Percentiles rank a stretch among this genome's conserved stretches.
Evolutionary conservation across 2,329 filamentous ascomycete species (phyloP).

Genomic region (Pyricularia sp.): DNA sequence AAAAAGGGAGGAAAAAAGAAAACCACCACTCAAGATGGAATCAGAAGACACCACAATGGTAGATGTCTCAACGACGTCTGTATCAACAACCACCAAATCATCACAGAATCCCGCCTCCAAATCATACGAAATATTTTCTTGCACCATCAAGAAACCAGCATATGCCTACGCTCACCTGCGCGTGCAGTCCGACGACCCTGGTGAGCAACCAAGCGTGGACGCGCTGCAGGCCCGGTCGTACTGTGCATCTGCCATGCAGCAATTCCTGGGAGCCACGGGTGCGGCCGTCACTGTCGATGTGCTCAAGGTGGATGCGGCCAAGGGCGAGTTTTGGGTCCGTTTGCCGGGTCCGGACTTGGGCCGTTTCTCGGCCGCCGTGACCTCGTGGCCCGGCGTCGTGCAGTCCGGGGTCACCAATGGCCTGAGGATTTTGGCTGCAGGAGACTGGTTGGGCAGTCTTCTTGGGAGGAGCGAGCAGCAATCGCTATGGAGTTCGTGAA

Average conservation of each 20-base stretch:
- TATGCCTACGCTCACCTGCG: slow-evolving; percentile 50
- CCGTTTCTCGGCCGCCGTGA: slow-evolving; percentile 53
- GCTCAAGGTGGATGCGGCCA: slow-evolving; percentile 44
- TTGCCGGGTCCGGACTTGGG: slow-evolving; percentile 51
- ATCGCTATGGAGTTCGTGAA: slow-evolving; percentile 38
- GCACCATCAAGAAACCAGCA: slow-evolving; percentile 39
- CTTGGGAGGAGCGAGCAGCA: slow-evolving; percentile 38
- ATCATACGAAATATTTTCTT: slow-evolving; percentile 33
- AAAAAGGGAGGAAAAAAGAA: neutral
- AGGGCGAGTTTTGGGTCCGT: slow-evolving; percentile 51
- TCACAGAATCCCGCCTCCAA: slow-evolving; percentile 5
- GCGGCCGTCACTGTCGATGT: slow-evolving; percentile 61
- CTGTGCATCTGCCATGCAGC: slow-evolving; percentile 51
- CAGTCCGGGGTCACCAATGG: slow-evolving; percentile 31
- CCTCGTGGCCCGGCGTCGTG: slow-evolving; percentile 49
- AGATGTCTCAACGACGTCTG: neutral
- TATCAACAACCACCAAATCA: neutral
- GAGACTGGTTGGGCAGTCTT: slow-evolving; percentile 55
- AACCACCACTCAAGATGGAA: neutral
- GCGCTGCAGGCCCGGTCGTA: slow-evolving; percentile 53
- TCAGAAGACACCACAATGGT: neutral
- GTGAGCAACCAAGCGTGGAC: slow-evolving; percentile 36
- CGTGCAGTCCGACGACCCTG: slow-evolving; percentile 16
- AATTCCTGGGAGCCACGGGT: slow-evolving; percentile 64
- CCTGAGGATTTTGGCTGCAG: slow-evolving; percentile 46